Conservation (phyloP, 129 eudicot species). For the Flaveria trinervia region DNA sequence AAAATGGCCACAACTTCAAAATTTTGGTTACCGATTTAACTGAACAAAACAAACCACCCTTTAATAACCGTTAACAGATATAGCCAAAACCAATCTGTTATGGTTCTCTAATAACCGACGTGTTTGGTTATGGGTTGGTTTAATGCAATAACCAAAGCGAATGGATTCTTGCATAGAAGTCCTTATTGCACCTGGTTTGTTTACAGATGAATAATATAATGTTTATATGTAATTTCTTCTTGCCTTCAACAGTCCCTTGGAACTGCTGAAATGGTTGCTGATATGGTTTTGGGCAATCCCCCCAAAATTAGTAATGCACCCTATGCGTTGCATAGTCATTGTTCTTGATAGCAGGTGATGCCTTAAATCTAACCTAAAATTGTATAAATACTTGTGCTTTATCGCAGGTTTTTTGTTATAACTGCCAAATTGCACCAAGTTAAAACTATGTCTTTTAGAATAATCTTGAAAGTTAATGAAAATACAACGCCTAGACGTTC, state of each 20-base stretch:
- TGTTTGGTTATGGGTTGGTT: not conserved
- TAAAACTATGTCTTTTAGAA: not conserved
- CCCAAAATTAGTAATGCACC: conserved; percentile 59
- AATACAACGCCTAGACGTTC: not conserved
- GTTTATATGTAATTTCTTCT: not conserved
- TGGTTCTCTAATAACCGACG: not conserved
- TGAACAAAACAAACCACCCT: not conserved
- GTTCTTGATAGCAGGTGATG: conserved; percentile 34
- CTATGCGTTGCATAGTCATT: conserved; percentile 41
- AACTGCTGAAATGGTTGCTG: conserved; percentile 88
- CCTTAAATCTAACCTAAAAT: conserved; percentile 11
- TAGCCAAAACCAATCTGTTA: not conserved
- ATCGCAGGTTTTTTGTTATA: not conserved
- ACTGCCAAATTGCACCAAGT: conserved; percentile 13
- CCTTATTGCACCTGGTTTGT: not conserved
- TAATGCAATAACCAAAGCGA: not conserved
- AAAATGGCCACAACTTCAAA: not conserved
- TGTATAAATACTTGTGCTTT: not conserved
- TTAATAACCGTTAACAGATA: not conserved
- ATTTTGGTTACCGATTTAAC: not conserved
- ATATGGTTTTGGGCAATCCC: no score
- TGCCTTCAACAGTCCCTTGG: conserved; percentile 68
- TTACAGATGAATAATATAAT: not conserved
- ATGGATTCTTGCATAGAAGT: no score
- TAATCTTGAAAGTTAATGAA: conserved; percentile 8